Percentiles rank a stretch among this genome's conserved stretches.
Conservation (phyloP, 202 grass and related monocot species). For the Setaria viridis region DNA sequence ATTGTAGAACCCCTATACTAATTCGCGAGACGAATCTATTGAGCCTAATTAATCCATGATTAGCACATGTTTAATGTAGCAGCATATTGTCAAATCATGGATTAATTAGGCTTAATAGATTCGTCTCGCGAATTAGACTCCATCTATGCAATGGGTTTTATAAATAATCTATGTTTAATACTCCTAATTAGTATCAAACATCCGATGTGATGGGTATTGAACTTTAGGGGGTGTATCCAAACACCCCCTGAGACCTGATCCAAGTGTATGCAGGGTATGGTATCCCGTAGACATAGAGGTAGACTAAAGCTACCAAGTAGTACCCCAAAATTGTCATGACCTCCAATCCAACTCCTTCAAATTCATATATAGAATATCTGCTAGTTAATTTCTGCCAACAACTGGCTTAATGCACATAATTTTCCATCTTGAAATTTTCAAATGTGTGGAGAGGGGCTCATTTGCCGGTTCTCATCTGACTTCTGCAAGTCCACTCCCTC, state of each 20-base stretch:
- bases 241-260: neutral
- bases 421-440: neutral
- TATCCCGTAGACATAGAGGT: neutral
- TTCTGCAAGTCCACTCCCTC: constrained; percentile 2
- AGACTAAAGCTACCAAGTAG: neutral
- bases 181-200: too few relatives aligned
- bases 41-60: too few relatives aligned
- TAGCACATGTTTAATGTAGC: too few relatives aligned
- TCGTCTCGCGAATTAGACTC: too few relatives aligned
- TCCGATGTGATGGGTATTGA: too few relatives aligned
- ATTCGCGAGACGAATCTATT: too few relatives aligned
- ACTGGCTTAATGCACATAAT: neutral
- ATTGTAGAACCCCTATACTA: too few relatives aligned
- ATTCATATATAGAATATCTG: neutral
- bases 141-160: too few relatives aligned
- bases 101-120: too few relatives aligned
- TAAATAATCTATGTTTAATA: too few relatives aligned
- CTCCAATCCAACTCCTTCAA: neutral
- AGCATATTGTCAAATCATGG: too few relatives aligned
- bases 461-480: constrained; percentile 23
- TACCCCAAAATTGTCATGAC: neutral
- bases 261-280: neutral
- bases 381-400: neutral
- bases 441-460: constrained; percentile 5
- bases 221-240: too few relatives aligned